These are phyloP conservation scores for Begonia peltatifolia DNA, from an alignment of 306 rosid species.

Conservation along the genomic window DNA sequence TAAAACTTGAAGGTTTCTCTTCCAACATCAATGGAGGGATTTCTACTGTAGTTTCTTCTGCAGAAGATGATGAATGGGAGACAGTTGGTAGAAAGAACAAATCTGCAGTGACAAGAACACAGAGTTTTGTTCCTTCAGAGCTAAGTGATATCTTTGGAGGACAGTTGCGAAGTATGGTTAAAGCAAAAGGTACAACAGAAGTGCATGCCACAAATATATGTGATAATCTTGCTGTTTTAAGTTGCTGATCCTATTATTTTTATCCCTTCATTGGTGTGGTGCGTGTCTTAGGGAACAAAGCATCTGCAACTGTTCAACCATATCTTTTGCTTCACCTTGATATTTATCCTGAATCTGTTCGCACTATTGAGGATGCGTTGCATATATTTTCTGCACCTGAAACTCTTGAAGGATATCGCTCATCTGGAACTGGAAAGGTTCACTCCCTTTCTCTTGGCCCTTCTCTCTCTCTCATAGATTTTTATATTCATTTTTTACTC, in stretches of 20 bases:
- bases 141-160: constrained; percentile 84
- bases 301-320: constrained; percentile 77
- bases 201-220: background rate
- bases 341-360: constrained; percentile 61
- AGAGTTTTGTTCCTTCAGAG: constrained; percentile 68
- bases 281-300: constrained; percentile 33
- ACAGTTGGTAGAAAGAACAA: constrained; percentile 89
- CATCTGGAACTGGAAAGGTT: constrained; percentile 74
- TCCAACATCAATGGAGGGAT: constrained; percentile 32
- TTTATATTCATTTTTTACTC: background rate
- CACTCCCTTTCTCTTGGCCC: background rate
- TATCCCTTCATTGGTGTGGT: constrained; percentile 1
- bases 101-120: constrained; percentile 93
- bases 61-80: constrained; percentile 95
- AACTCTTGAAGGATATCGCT: constrained; percentile 78
- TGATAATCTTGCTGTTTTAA: background rate
- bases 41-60: constrained; percentile 59
- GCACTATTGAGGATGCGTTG: constrained; percentile 74
- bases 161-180: constrained; percentile 66
- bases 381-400: constrained; percentile 80
- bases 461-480: background rate
- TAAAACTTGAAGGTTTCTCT: constrained; percentile 58
- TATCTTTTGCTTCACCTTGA: constrained; percentile 83
- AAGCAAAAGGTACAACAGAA: constrained; percentile 39
- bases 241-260: background rate